Conservation (phyloP, 2,329 filamentous ascomycete genomes). For the Rutstroemia sp. region DNA sequence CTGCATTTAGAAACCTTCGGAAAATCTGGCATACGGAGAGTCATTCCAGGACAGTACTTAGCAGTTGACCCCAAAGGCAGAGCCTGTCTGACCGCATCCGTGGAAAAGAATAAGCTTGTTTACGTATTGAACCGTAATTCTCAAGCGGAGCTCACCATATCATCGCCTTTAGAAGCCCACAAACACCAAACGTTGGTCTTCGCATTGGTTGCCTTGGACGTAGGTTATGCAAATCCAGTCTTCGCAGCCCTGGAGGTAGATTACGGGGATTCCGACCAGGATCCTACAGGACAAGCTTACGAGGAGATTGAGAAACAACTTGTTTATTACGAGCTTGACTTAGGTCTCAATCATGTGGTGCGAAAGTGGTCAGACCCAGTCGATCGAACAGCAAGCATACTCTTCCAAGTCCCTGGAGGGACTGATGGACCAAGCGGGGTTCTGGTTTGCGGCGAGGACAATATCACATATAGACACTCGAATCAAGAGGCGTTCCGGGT, state of each 20-base stretch:
- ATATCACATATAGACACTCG: conserved; percentile 93
- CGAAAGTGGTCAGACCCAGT: conserved; percentile 94
- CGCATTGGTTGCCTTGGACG: conserved; percentile 80
- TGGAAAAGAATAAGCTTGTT: conserved; percentile 99
- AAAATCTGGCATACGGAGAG: conserved; percentile 89
- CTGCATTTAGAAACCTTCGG: conserved; percentile 96
- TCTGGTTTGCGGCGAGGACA: conserved; percentile 89
- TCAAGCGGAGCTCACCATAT: conserved; percentile 92
- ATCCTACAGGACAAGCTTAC: conserved; percentile 75
- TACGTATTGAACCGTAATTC: conserved; percentile 96
- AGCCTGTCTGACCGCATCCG: conserved; percentile 86
- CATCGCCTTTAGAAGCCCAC: conserved; percentile 92
- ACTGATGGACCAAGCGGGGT: conserved; percentile 92
- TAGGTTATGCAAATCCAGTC: conserved; percentile 93
- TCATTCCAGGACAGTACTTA: conserved; percentile 92
- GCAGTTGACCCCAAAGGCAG: conserved; percentile 93
- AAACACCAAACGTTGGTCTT: conserved; percentile 88
- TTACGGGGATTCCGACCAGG: conserved; percentile 85
- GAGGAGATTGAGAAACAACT: conserved; percentile 81
- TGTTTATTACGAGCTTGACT: conserved; percentile 95
- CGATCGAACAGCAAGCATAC: conserved; percentile 76
- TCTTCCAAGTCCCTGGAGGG: conserved; percentile 94
- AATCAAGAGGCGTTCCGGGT: conserved; percentile 87
- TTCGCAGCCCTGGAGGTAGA: conserved; percentile 94
- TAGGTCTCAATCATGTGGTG: conserved; percentile 95